Evolutionary conservation across 2,329 filamentous ascomycete genomes (phyloP), one percentile per base, ranked within the genome.

Genomic region (Nigrograna mackinnonii): DNA sequence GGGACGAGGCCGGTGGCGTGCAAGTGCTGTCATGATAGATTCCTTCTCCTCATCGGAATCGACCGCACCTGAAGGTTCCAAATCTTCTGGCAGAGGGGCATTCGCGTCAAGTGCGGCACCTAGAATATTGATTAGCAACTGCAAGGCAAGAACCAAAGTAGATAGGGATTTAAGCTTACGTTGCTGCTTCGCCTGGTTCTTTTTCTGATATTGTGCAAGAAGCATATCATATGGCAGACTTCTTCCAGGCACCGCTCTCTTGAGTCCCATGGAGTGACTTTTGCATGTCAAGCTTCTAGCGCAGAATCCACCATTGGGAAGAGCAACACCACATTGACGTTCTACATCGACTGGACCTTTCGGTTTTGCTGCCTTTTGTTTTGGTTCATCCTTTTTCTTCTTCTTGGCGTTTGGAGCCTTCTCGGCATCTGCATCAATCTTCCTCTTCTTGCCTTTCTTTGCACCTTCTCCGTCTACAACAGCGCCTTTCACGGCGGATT

Each of bases 181-280:
- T 70, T 97, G 94, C 73, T 96, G 89, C 63, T 96, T 95, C 17
- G 94, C 94, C 69, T 97, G 94, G 60, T 99, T 99, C 78, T 96
- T 97, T 79, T 97, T 96, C 86, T 78, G 75, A 47, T 77, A 78
- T 42, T 77, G 74, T 24, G 66, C 67, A 12, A 96, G 78, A 28
- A 96, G 75, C 86, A 95, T 94, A 67, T 96, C 91, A 62, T 96
- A 96, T 1, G 91, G 91, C 46, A 95, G 72, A 33, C 88, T 94
- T 47, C 91, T 80, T 1, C 91, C 91, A 4, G 89, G 87, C 3
- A 96, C 91, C 1, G 87, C 87, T 55, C 91, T 80, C 70, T 96
- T 96, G 4, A 91, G 87, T 9, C 91, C 91, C 91, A 96, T 96
- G n/a, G 81, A 86, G 54, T 96, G 91, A 46, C 87, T 92, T 71